Percentiles rank a stretch among this genome's conserved stretches.
Evolutionary conservation across 1,139 yeast species (phyloP).

Genomic region (Diutina rugosa): DNA sequence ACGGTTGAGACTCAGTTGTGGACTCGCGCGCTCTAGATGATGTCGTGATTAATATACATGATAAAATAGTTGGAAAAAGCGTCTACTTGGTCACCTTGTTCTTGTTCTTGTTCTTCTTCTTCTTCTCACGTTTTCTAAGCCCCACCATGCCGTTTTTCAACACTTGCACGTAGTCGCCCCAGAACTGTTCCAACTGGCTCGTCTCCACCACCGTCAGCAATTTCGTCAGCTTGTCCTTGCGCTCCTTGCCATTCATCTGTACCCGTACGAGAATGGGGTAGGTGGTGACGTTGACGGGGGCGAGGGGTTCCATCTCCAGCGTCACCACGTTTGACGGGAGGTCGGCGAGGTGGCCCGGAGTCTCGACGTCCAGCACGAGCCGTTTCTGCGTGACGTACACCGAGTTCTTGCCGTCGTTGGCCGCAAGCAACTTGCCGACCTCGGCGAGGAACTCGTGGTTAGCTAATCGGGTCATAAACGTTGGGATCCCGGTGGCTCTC

Average conservation of each 20-base stretch:
- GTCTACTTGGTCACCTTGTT: conserved; percentile 10
- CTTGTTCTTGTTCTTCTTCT: conserved; percentile 32
- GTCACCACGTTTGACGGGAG: conserved; percentile 24
- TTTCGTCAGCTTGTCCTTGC: conserved; percentile 15
- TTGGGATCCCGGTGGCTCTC: not conserved
- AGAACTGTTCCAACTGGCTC: conserved; percentile 46
- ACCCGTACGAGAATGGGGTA: conserved; percentile 1
- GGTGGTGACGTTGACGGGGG: not conserved
- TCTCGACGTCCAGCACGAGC: conserved; percentile 16
- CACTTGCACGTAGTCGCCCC: conserved; percentile 54
- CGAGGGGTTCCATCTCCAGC: conserved; percentile 5
- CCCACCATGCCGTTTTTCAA: conserved; percentile 52
- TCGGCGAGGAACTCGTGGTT: conserved; percentile 24
- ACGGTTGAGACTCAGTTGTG: no score
- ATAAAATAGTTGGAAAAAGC: not conserved
- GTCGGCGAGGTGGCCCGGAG: conserved; percentile 13
- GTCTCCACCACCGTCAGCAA: conserved; percentile 53
- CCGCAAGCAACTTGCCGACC: conserved; percentile 14
- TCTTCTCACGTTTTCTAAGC: conserved; percentile 38
- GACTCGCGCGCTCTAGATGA: not conserved
- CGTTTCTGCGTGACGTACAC: conserved; percentile 33
- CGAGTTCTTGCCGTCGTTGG: conserved; percentile 26
- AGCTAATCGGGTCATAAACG: conserved; percentile 23
- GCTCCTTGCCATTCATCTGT: not conserved
- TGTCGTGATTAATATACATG: not conserved